A percentile compares a stretch with the other conserved stretches of the same genome.
phyloP scores from a whole-genome alignment of 2,329 filamentous ascomycete genomes.

The Thelonectria blattea region DNA sequence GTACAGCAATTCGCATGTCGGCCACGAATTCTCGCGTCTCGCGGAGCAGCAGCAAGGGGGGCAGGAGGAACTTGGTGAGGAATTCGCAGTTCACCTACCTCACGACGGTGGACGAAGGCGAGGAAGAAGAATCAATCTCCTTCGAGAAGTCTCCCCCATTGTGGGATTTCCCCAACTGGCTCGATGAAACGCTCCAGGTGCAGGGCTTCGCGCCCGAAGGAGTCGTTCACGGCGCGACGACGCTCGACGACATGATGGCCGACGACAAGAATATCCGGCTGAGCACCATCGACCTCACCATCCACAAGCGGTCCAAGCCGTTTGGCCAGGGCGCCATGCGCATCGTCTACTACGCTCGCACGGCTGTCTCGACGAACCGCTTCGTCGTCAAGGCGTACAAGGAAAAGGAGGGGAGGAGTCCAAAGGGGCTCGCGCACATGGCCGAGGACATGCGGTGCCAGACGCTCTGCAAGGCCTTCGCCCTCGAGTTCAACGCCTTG shows the following conservation, averaged over 20 bases:
- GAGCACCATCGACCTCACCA: conserved; percentile 41
- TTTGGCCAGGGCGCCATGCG: conserved; percentile 42
- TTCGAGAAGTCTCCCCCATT: too few species aligned
- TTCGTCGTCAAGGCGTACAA: conserved; percentile 47
- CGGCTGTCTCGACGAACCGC: conserved; percentile 33
- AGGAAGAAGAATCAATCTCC: too few species aligned
- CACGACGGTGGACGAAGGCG: too few species aligned
- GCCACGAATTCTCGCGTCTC: too few species aligned
- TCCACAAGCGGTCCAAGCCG: conserved; percentile 34
- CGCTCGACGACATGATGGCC: conserved; percentile 46
- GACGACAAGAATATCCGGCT: conserved; percentile 44
- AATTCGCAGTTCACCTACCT: too few species aligned
- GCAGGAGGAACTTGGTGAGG: too few species aligned
- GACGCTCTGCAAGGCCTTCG: conserved; percentile 48
- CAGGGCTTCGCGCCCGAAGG: background rate
- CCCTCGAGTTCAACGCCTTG: conserved; percentile 48
- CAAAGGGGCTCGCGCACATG: conserved; percentile 37
- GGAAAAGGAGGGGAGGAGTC: conserved; percentile 3
- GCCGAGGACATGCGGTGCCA: conserved; percentile 48
- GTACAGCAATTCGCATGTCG: too few species aligned
- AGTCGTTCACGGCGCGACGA: conserved; percentile 31
- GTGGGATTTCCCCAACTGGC: too few species aligned
- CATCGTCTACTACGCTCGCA: conserved; percentile 44
- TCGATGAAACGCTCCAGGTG: too few species aligned
- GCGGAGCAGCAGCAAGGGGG: too few species aligned